Conservation (phyloP, 768 basidiomycete genomes). For the Mycena filopes region DNA sequence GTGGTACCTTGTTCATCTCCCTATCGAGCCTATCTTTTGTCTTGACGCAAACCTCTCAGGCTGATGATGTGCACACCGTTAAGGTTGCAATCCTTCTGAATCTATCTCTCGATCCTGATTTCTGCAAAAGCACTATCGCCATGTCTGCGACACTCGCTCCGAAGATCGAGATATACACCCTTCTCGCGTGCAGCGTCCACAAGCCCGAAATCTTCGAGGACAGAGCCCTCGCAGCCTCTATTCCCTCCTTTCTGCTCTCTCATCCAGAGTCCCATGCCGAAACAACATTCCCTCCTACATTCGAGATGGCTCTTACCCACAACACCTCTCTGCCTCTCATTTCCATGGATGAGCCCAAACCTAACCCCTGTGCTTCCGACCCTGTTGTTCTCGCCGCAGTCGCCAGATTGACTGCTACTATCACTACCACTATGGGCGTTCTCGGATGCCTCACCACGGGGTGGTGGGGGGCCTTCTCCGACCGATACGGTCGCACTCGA, state of each 20-base stretch:
- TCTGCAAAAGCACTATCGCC: conserved; percentile 65
- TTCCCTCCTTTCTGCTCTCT: background rate
- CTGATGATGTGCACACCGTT: conserved; percentile 65
- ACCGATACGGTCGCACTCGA: conserved; percentile 65
- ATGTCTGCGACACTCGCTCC: conserved; percentile 72
- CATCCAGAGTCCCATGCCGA: conserved; percentile 20
- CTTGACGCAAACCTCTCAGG: conserved; percentile 54
- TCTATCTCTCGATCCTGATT: too few relatives aligned
- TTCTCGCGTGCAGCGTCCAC: conserved; percentile 74
- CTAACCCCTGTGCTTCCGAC: conserved; percentile 66
- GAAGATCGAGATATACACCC: conserved; percentile 78
- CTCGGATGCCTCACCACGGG: conserved; percentile 82
- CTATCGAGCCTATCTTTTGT: background rate
- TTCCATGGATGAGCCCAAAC: background rate
- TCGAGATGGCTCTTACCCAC: conserved; percentile 22
- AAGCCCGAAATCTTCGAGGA: conserved; percentile 64
- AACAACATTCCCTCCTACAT: conserved; percentile 27
- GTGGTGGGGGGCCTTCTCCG: conserved; percentile 84
- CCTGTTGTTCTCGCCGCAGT: conserved; percentile 80
- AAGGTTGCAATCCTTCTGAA: too few relatives aligned
- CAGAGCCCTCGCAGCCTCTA: conserved; percentile 9
- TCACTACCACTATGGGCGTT: conserved; percentile 73
- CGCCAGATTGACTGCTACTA: conserved; percentile 70
- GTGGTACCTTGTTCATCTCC: conserved; percentile 61
- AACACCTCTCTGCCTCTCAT: background rate